Percentiles rank a stretch among this genome's conserved stretches.
These are phyloP conservation scores for Fusarium incarnatum DNA, from an alignment of 2,329 filamentous ascomycete species.

Conservation along the genomic window DNA sequence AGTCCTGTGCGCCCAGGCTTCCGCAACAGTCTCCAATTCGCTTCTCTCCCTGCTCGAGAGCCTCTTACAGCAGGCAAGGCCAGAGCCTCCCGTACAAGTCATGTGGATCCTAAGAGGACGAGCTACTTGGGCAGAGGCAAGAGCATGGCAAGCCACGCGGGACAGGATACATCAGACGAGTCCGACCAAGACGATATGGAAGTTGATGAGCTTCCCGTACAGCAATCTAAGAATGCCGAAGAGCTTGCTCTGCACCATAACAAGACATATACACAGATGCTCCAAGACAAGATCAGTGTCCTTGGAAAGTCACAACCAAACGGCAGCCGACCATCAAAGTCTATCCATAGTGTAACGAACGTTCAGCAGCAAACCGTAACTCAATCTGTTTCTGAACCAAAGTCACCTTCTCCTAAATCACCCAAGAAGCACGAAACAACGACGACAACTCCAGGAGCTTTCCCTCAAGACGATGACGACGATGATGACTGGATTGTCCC, in stretches of 20 bases:
- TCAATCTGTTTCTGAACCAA: constrained; percentile 47
- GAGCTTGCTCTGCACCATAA: constrained; percentile 66
- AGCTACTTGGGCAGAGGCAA: constrained; percentile 83
- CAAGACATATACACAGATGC: constrained; percentile 91
- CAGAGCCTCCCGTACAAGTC: constrained; percentile 79
- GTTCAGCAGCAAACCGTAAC: constrained; percentile 47
- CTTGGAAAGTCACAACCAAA: constrained; percentile 69
- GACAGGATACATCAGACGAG: constrained; percentile 59
- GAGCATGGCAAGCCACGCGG: constrained; percentile 68
- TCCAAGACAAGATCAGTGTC: constrained; percentile 92
- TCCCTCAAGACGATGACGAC: constrained; percentile 63
- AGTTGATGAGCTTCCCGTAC: constrained; percentile 57
- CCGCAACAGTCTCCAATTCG: constrained; percentile 94
- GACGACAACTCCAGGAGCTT: constrained; percentile 68
- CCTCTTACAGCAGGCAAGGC: constrained; percentile 84
- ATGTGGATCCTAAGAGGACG: constrained; percentile 77
- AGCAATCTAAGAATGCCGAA: constrained; percentile 58
- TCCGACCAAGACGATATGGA: constrained; percentile 66
- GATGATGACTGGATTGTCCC: constrained; percentile 72
- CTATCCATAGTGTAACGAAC: constrained; percentile 54
- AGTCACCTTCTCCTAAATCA: constrained; percentile 48
- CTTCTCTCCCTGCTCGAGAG: constrained; percentile 90
- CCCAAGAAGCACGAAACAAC: constrained; percentile 45
- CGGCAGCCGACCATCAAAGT: constrained; percentile 61
- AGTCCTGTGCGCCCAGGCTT: constrained; percentile 81